Conservation (phyloP, 306 rosid species). For the Hippophae gyantsensis region DNA sequence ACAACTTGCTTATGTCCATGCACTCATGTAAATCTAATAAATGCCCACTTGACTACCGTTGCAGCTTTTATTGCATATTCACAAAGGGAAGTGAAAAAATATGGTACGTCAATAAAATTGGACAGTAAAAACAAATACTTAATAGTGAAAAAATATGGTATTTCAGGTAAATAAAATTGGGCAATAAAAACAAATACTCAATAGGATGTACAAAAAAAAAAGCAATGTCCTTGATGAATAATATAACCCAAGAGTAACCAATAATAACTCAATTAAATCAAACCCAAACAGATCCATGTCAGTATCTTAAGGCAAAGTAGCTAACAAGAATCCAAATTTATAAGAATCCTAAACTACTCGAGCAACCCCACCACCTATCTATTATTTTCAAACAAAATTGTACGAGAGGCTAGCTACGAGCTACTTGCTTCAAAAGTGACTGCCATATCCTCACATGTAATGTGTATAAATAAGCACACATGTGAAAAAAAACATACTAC, state of each 20-base stretch:
- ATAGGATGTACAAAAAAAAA: neutral
- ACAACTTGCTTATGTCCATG: neutral
- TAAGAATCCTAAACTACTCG: conserved; percentile 7
- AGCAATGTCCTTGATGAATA: too few species aligned
- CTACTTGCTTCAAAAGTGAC: too few species aligned
- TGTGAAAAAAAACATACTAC: too few species aligned
- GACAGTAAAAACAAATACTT: too few species aligned
- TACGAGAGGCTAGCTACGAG: neutral
- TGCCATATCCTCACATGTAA: too few species aligned
- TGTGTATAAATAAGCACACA: too few species aligned
- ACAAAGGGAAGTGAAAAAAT: too few species aligned
- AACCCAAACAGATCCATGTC: conserved; percentile 12
- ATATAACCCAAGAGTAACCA: too few species aligned
- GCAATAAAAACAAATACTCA: neutral
- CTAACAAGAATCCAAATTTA: neutral
- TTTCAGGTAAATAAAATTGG: too few species aligned
- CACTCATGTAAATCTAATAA: neutral
- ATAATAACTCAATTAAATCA: neutral
- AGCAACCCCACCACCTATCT: conserved; percentile 4
- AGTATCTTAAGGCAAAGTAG: conserved; percentile 9
- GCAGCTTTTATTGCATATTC: neutral
- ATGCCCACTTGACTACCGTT: conserved; percentile 5
- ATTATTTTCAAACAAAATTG: neutral
- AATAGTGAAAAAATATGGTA: too few species aligned
- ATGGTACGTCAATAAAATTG: too few species aligned